Conservation (phyloP, 805 yeast species). For the Myxozyma neglecta region DNA sequence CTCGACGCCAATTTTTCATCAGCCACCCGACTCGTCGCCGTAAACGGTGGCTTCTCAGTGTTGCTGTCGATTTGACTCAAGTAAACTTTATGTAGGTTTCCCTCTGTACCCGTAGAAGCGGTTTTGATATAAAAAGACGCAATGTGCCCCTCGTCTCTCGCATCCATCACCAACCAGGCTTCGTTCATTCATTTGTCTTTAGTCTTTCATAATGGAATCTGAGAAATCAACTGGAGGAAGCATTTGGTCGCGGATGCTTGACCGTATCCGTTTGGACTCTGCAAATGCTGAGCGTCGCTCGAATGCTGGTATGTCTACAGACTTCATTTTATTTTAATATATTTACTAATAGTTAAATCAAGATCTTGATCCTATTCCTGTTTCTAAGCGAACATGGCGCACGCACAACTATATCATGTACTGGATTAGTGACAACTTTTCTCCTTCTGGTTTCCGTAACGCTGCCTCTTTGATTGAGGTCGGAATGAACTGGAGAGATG, state of each 20-base stretch:
- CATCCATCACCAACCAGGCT: not conserved
- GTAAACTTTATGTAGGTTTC: not conserved
- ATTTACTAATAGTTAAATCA: not conserved
- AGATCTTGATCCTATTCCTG: conserved; percentile 31
- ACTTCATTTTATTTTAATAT: not conserved
- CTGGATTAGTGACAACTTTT: conserved; percentile 36
- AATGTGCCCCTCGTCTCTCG: not conserved
- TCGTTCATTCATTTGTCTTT: no score
- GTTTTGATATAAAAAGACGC: not conserved
- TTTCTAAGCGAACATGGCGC: conserved; percentile 50
- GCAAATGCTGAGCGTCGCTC: conserved; percentile 6
- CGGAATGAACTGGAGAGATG: conserved; percentile 47
- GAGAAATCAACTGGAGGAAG: not conserved
- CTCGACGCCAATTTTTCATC: not conserved
- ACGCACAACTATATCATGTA: conserved; percentile 43
- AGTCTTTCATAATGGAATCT: not conserved
- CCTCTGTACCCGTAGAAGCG: not conserved
- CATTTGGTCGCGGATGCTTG: conserved; percentile 16
- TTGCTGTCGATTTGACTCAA: not conserved
- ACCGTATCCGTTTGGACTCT: conserved; percentile 14
- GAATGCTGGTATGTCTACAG: conserved; percentile 13
- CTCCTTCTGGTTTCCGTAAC: conserved; percentile 47
- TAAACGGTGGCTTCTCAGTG: not conserved
- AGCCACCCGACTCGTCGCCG: conserved; percentile 1
- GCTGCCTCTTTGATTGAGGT: conserved; percentile 47